Conservation (phyloP, 108 stramenopile genomes). For the Cyclotella baltica region DNA sequence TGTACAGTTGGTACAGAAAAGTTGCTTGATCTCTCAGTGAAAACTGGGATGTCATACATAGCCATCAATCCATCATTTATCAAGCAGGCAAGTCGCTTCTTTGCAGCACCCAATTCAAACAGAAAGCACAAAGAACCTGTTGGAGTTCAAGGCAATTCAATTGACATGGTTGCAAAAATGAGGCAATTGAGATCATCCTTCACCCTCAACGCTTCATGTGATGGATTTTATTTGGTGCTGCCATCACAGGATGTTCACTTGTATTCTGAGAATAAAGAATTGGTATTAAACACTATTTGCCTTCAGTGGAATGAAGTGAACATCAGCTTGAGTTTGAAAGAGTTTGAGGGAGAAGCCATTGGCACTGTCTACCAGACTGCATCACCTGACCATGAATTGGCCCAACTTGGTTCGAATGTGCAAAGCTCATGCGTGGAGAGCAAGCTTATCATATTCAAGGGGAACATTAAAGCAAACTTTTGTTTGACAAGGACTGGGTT, state of each 20-base stretch:
- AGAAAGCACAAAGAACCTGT: background rate
- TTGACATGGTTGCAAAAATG: background rate
- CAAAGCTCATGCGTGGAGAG: background rate
- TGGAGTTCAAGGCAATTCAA: background rate
- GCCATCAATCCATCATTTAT: slow-evolving; percentile 1
- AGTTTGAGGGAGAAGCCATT: background rate
- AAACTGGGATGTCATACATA: background rate
- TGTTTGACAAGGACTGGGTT: background rate
- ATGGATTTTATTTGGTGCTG: background rate
- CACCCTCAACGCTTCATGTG: background rate
- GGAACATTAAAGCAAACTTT: background rate
- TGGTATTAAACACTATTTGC: background rate
- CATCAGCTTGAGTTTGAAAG: background rate
- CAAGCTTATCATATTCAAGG: background rate
- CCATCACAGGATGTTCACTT: slow-evolving; percentile 6
- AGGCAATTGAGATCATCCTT: background rate
- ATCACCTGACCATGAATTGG: background rate
- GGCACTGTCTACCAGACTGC: background rate
- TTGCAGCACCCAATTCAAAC: background rate
- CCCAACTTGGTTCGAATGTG: too few species aligned
- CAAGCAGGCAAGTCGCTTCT: background rate
- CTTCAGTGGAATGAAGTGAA: background rate
- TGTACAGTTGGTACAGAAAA: background rate
- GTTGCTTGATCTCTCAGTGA: background rate
- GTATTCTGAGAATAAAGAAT: background rate